Percentiles rank a stretch among this genome's conserved stretches.
These are phyloP conservation scores for Kwoniella bestiolae DNA, from an alignment of 768 basidiomycete species.

Conservation along the genomic window DNA sequence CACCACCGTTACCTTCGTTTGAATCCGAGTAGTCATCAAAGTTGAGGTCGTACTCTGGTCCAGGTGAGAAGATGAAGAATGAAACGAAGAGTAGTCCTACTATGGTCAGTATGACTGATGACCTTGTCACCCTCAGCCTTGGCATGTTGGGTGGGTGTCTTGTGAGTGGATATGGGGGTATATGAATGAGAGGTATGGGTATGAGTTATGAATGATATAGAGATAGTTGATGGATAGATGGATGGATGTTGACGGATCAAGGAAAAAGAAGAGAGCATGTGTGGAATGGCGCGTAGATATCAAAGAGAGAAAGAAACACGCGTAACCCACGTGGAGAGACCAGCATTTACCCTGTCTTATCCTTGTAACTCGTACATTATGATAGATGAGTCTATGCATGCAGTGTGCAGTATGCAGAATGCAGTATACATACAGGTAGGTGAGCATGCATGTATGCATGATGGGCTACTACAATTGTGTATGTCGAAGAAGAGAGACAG, in stretches of 20 bases:
- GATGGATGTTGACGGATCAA: not conserved
- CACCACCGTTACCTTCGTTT: not conserved
- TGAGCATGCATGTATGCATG: too few relatives aligned
- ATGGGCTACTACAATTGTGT: too few relatives aligned
- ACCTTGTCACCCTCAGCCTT: conserved; percentile 12
- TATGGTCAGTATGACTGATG: conserved; percentile 8
- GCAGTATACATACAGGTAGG: too few relatives aligned
- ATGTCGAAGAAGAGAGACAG: too few relatives aligned
- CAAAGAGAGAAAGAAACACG: not conserved
- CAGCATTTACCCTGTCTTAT: not conserved
- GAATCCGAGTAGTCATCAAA: conserved; percentile 9
- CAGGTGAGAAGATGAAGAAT: conserved; percentile 19
- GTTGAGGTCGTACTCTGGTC: conserved; percentile 16
- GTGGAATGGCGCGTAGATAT: not conserved
- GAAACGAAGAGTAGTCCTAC: conserved; percentile 17
- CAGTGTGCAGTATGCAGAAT: too few relatives aligned
- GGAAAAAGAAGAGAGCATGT: conserved; percentile 6
- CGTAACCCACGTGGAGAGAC: not conserved
- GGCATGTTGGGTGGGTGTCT: conserved; percentile 13
- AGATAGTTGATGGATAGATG: not conserved
- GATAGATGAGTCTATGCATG: not conserved
- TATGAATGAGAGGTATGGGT: not conserved
- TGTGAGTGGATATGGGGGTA: not conserved
- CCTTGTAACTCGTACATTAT: too few relatives aligned
- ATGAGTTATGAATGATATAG: not conserved